phyloP scores from a whole-genome alignment of 352 stramenopile species.

The Globisporangium emineosum region DNA sequence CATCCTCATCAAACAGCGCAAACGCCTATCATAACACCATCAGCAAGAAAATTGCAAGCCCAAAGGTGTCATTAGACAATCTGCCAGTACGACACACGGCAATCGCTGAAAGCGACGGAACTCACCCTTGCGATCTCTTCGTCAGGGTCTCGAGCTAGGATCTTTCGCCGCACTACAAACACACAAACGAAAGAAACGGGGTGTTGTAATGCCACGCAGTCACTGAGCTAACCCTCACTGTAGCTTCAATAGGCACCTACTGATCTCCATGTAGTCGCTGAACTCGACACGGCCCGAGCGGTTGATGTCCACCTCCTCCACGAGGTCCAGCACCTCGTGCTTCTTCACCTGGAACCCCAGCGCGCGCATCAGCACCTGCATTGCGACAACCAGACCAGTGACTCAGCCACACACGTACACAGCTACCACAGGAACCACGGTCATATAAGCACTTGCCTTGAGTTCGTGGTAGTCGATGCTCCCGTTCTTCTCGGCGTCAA shows the following conservation, averaged over 20 bases:
- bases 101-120: neutral
- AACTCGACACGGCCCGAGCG: constrained; percentile 86
- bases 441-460: constrained; percentile 47
- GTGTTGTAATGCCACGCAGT: neutral
- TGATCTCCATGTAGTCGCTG: constrained; percentile 91
- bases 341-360: constrained; percentile 91
- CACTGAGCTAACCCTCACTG: neutral
- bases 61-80: neutral
- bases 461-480: constrained; percentile 93
- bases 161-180: constrained; percentile 65
- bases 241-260: constrained; percentile 25
- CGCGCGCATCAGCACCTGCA: constrained; percentile 86
- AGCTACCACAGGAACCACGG: neutral
- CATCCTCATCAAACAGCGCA: constrained; percentile 92
- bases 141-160: constrained; percentile 84
- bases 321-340: constrained; percentile 82
- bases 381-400: neutral
- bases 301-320: constrained; percentile 88
- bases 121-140: constrained; percentile 88
- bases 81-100: neutral
- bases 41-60: neutral
- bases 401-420: neutral
- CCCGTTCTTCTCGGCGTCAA: constrained; percentile 90
- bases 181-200: neutral
- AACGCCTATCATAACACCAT: constrained; percentile 60